Base-by-base conservation (phyloP, 2,329 filamentous ascomycete genomes). In the Metarhizium rileyi region DNA sequence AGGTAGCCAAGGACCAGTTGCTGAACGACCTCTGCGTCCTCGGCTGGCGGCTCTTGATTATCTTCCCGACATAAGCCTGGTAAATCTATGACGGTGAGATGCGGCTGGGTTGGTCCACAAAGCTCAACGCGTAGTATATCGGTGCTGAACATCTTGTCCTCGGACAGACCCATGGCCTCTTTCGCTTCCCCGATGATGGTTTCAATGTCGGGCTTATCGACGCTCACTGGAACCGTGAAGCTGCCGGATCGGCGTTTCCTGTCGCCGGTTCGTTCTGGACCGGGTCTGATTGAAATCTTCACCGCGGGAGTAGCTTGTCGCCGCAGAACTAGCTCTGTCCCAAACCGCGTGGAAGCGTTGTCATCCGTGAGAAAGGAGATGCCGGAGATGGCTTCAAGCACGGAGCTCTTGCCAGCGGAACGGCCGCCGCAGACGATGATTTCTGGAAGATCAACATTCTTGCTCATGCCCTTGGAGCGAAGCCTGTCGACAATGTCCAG, bases 371-470 rank as follows among this genome's bases (percentile, higher is more conserved):
- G 80, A 53, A 86, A 85, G 0, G 72, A 70, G 2, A 85, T 70
- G 3, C 77, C 73, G 0, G 81, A 81, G 36, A 86, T 78, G 1
- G 79, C 81, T 56, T 85, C 79, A 0, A 86, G 71, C 0, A 84
- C 78, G 0, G 80, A 83, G 50, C 77, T 82, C 60, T 86, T 86
- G 3, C 81, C 81, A 1, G 75, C 74, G 0, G 75, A 81, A 55
- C 83, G 79, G 50, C 83, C 75, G 3, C 81, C 80, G 46, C 74
- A 78, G 12, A 83, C 78, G 26, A 83, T 74, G 50, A 75, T 71
- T 53, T 74, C 65, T 0, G 72, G 72, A 0, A 74, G 61, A 14
- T 66, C 65, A 16, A 75, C 61, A 51, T 56, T 49, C 14, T 42
- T 38, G 33, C 49, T 50, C 25, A 57, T 51, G 14, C 52, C 47